Conservation (phyloP, 768 basidiomycete species). For the Xanthoconium stramineum region DNA sequence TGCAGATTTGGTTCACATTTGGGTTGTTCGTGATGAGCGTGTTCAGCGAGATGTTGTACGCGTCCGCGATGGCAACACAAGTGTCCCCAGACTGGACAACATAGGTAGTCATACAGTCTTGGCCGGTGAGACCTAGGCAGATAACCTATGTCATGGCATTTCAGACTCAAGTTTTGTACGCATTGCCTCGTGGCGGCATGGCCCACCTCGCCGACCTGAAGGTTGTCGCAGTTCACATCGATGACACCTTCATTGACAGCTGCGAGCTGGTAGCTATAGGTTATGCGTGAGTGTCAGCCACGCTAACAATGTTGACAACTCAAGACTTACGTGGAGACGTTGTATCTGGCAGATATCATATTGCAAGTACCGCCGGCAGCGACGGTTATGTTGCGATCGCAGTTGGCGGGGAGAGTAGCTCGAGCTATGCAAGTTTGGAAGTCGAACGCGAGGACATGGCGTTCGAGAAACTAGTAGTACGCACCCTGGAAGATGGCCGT, state of each 20-base stretch:
- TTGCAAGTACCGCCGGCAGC: conserved; percentile 59
- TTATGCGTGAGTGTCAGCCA: not conserved
- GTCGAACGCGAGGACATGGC: not conserved
- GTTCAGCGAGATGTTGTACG: conserved; percentile 40
- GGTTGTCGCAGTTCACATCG: conserved; percentile 54
- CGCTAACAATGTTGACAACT: not conserved
- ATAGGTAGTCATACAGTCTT: conserved; percentile 56
- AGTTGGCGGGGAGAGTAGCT: conserved; percentile 38
- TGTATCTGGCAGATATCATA: conserved; percentile 56
- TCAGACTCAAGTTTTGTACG: not conserved
- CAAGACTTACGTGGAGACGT: conserved; percentile 57
- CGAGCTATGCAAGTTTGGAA: conserved; percentile 40
- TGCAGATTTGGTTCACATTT: conserved; percentile 50
- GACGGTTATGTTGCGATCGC: conserved; percentile 62
- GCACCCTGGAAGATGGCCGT: conserved; percentile 15
- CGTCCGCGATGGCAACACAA: conserved; percentile 43
- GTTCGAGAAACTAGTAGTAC: not conserved
- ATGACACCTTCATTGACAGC: conserved; percentile 47
- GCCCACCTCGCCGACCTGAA: conserved; percentile 47
- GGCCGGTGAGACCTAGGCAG: conserved; percentile 54
- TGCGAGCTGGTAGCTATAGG: conserved; percentile 54
- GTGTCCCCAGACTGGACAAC: conserved; percentile 47
- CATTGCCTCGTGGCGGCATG: not conserved
- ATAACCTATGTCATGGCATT: conserved; percentile 30
- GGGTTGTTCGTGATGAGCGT: conserved; percentile 63